Evolutionary conservation across 2,329 filamentous ascomycete genomes (phyloP).

Genomic region (Monilinia laxa): DNA sequence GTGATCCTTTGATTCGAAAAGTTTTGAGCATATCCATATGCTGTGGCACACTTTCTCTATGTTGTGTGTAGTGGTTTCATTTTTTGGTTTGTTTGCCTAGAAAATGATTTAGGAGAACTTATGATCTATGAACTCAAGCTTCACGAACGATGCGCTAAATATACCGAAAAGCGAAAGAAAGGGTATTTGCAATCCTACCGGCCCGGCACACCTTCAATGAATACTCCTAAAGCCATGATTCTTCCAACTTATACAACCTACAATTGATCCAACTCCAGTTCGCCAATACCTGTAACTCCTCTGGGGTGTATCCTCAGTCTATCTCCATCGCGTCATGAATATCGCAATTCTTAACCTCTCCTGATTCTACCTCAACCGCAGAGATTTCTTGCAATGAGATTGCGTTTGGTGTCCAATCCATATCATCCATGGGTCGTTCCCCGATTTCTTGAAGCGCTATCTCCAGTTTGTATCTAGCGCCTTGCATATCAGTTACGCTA

Average conservation of each 20-base stretch:
- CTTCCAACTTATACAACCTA: background rate
- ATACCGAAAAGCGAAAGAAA: conserved; percentile 1
- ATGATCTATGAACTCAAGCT: background rate
- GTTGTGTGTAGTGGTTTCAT: background rate
- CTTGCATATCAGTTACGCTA: conserved; percentile 26
- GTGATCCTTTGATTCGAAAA: background rate
- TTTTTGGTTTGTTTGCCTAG: background rate
- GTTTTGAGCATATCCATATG: background rate
- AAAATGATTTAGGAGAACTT: background rate
- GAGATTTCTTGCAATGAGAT: conserved; percentile 36
- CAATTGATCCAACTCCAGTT: conserved; percentile 8
- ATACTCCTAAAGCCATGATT: conserved; percentile 5
- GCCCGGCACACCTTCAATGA: background rate
- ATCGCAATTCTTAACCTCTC: conserved; percentile 22
- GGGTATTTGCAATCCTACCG: conserved; percentile 20
- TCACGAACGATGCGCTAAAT: background rate
- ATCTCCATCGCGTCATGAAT: conserved; percentile 36
- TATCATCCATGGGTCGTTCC: conserved; percentile 38
- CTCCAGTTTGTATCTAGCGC: conserved; percentile 32
- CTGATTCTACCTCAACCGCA: conserved; percentile 3
- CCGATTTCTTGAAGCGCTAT: conserved; percentile 35
- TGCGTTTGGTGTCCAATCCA: conserved; percentile 41
- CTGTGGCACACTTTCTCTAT: background rate
- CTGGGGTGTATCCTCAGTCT: conserved; percentile 24
- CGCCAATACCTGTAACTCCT: background rate